Percentiles rank a stretch among this genome's conserved stretches.
Evolutionary conservation across 352 stramenopile genomes (phyloP).

Genomic region (Salisapilia sapeloensis): DNA sequence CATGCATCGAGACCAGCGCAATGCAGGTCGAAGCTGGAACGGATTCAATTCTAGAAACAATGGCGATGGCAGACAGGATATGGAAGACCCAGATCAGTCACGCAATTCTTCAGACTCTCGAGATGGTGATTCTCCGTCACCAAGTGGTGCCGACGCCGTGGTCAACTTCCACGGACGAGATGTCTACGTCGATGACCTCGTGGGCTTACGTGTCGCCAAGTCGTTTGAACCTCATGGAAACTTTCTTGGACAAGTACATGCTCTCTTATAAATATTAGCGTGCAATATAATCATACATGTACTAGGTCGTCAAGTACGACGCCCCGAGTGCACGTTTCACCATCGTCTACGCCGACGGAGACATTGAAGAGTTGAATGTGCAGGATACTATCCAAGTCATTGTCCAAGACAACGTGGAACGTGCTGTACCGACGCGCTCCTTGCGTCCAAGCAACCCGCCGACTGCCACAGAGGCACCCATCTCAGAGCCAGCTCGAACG

Average conservation of each 20-base stretch:
- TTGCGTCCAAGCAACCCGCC: neutral
- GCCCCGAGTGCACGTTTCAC: slow-evolving; percentile 45
- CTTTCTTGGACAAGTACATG: slow-evolving; percentile 48
- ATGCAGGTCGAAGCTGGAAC: slow-evolving; percentile 6
- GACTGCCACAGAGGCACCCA: slow-evolving; percentile 2
- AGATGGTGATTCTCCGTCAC: slow-evolving; percentile 9
- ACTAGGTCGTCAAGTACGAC: slow-evolving; percentile 67
- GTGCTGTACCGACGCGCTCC: slow-evolving; percentile 22
- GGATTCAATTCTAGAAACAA: slow-evolving; percentile 3
- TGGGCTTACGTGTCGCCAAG: slow-evolving; percentile 70
- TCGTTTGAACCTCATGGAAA: slow-evolving; percentile 62
- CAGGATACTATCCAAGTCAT: slow-evolving; percentile 71
- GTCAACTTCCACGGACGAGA: slow-evolving; percentile 63
- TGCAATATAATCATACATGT: neutral
- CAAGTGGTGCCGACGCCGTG: slow-evolving; percentile 19
- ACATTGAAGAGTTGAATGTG: slow-evolving; percentile 59
- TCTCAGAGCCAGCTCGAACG: slow-evolving; percentile 1
- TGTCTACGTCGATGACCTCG: slow-evolving; percentile 55
- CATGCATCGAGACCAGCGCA: slow-evolving; percentile 9
- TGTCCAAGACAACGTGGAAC: slow-evolving; percentile 78
- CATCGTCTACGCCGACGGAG: slow-evolving; percentile 70
- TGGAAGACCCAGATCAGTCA: slow-evolving; percentile 1
- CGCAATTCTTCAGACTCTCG: neutral
- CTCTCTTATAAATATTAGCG: neutral
- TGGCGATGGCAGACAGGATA: slow-evolving; percentile 2